Evolutionary conservation across 164 flowering plant species (phyloP).

Genomic region (Sedum album): DNA sequence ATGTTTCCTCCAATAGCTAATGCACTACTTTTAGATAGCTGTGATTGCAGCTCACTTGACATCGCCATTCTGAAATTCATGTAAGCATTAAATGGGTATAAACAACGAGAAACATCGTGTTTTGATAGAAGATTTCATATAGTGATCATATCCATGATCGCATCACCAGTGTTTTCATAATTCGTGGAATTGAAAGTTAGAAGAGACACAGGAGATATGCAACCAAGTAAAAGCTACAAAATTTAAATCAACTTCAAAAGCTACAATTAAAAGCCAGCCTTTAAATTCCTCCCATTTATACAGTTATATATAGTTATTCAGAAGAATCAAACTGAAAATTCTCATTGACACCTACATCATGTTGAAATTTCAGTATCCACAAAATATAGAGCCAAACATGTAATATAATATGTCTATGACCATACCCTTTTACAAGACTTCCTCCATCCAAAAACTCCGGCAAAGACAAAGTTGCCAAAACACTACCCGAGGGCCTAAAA

Average conservation of each 20-base stretch:
- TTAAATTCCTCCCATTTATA: not conserved
- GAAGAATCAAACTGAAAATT: not conserved
- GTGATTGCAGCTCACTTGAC: conserved; percentile 75
- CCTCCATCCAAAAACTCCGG: conserved; percentile 68
- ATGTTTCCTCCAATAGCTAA: conserved; percentile 75
- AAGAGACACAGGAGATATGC: not conserved
- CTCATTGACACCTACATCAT: not conserved
- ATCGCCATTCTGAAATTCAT: conserved; percentile 63
- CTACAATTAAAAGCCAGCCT: not conserved
- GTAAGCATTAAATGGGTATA: not conserved
- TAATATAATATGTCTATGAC: too few species aligned
- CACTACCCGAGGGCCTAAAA: conserved; percentile 64
- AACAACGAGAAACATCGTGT: not conserved
- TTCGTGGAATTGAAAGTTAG: not conserved
- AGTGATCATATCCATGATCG: not conserved
- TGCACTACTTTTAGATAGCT: conserved; percentile 56
- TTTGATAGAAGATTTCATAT: not conserved
- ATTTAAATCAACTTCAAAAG: not conserved
- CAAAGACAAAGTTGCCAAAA: conserved; percentile 61
- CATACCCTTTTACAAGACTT: conserved; percentile 79
- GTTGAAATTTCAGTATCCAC: not conserved
- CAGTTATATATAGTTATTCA: not conserved
- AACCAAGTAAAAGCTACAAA: not conserved
- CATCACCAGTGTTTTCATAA: not conserved
- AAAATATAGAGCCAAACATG: too few species aligned